phyloP scores from a whole-genome alignment of 768 basidiomycete species.

The Leccinellum albellum region DNA sequence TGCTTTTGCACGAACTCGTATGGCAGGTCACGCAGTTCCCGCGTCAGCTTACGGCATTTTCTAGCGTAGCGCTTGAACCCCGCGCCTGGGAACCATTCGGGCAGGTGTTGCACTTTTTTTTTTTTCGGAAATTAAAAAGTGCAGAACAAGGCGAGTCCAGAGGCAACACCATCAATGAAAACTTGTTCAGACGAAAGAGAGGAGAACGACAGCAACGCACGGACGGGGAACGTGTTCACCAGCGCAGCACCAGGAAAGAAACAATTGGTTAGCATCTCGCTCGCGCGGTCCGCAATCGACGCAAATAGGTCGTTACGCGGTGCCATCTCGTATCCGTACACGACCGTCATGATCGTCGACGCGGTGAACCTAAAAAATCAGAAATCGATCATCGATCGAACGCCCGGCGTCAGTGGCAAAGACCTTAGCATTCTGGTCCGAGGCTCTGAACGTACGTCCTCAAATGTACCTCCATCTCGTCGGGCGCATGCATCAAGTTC shows the following conservation, averaged over 20 bases:
- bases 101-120: constrained; percentile 21
- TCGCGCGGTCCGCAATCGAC: constrained; percentile 29
- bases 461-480: constrained; percentile 24
- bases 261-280: constrained; percentile 24
- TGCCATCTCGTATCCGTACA: constrained; percentile 35
- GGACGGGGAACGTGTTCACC: constrained; percentile 30
- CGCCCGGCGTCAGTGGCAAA: background rate
- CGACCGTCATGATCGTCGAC: constrained; percentile 30
- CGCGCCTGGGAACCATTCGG: constrained; percentile 31
- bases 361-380: constrained; percentile 21
- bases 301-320: constrained; percentile 31
- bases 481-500: constrained; percentile 27
- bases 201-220: constrained; percentile 11
- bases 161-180: background rate
- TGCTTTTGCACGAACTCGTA: constrained; percentile 19
- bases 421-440: background rate
- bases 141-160: background rate
- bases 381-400: too few relatives aligned
- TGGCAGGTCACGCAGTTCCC: constrained; percentile 15
- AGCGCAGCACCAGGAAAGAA: constrained; percentile 30
- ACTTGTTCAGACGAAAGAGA: too few relatives aligned
- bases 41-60: constrained; percentile 15
- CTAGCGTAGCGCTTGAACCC: constrained; percentile 26
- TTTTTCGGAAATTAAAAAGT: background rate
- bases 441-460: constrained; percentile 11